Percentiles rank a stretch among this genome's conserved stretches.
Conservation (phyloP, 179 eudicot genomes). For the Vitellaria paradoxa region DNA sequence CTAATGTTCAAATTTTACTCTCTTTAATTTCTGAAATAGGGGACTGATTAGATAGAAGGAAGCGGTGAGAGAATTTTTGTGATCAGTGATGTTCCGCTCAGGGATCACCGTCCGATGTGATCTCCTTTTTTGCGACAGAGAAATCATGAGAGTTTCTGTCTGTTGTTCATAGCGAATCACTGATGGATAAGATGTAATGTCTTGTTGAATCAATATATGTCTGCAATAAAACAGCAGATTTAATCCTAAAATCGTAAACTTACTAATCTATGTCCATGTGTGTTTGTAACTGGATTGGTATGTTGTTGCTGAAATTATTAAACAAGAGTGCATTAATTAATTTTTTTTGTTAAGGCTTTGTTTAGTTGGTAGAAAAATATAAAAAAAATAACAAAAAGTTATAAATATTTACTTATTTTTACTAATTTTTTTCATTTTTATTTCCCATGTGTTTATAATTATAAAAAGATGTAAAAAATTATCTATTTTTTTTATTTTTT, state of each 20-base stretch:
- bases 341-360: no score
- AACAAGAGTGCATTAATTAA: no score
- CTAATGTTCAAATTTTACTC: not conserved
- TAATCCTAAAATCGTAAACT: not conserved
- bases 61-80: not conserved
- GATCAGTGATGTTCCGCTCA: not conserved
- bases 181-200: not conserved
- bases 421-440: no score
- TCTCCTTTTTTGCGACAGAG: slow-evolving; percentile 4
- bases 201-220: not conserved
- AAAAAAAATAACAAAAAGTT: no score
- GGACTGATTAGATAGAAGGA: not conserved
- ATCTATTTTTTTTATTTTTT: no score
- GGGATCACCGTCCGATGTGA: slow-evolving; percentile 1
- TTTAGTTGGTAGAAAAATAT: no score
- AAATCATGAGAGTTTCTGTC: not conserved
- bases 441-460: no score
- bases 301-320: no score
- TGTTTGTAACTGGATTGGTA: no score
- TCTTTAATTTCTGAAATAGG: not conserved
- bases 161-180: not conserved
- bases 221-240: slow-evolving; percentile 1
- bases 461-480: no score
- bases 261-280: not conserved
- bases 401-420: no score